Percentiles rank a stretch among this genome's conserved stretches.
These are phyloP conservation scores for Cryptococcus sp. DNA, from an alignment of 1,284 basidiomycete genomes.

Conservation along the genomic window DNA sequence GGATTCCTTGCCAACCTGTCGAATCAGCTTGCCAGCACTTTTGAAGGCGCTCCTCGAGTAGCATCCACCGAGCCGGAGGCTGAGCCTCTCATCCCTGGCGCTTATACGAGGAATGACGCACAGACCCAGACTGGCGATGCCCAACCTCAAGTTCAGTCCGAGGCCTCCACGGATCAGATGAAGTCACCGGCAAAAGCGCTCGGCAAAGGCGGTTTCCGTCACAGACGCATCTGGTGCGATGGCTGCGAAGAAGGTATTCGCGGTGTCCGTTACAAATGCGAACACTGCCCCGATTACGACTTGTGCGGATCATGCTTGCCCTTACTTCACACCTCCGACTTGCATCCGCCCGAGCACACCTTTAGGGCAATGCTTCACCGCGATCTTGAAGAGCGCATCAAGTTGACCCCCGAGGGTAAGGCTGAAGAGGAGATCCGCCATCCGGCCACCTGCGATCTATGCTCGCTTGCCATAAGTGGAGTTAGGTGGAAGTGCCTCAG, in stretches of 20 bases:
- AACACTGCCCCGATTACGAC: constrained; percentile 50
- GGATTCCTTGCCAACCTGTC: constrained; percentile 49
- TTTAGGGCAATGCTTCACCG: constrained; percentile 51
- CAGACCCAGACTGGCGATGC: constrained; percentile 3
- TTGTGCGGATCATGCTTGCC: constrained; percentile 49
- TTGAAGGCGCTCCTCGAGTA: constrained; percentile 33
- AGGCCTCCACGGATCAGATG: constrained; percentile 7
- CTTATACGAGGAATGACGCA: constrained; percentile 24
- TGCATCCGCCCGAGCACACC: constrained; percentile 43
- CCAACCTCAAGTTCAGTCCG: constrained; percentile 7
- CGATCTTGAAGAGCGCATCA: constrained; percentile 46
- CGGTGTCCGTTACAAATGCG: constrained; percentile 50
- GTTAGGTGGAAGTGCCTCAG: constrained; percentile 52
- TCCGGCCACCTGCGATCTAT: constrained; percentile 48
- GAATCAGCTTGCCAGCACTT: constrained; percentile 48
- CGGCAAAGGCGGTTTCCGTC: constrained; percentile 45
- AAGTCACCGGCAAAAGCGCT: constrained; percentile 21
- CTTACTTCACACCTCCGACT: constrained; percentile 39
- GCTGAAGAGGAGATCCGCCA: constrained; percentile 29
- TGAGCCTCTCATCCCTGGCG: constrained; percentile 39
- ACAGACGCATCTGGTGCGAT: constrained; percentile 51
- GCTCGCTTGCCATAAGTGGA: constrained; percentile 44
- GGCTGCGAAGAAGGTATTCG: constrained; percentile 46
- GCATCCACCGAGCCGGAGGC: constrained; percentile 10
- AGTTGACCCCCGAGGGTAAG: constrained; percentile 23